Conservation (phyloP, 768 basidiomycete species). For the Boletus edulis region DNA sequence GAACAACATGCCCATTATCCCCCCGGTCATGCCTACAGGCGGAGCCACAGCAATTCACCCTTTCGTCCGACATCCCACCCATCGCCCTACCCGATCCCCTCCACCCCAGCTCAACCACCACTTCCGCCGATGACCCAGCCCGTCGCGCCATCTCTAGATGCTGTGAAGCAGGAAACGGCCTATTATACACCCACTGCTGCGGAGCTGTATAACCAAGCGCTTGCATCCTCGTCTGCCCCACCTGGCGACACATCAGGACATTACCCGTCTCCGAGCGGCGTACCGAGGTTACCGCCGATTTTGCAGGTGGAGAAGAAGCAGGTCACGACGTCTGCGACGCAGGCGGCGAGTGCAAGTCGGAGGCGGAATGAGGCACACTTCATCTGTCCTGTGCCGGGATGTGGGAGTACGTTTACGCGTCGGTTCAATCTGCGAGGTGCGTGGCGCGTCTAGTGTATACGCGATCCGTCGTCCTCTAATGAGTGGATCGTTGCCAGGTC, state of each 20-base stretch:
- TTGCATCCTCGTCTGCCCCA: conserved; percentile 30
- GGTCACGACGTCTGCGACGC: conserved; percentile 93
- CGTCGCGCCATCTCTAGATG: conserved; percentile 19
- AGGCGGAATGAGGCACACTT: conserved; percentile 91
- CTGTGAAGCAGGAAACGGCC: conserved; percentile 40
- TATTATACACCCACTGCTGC: conserved; percentile 53
- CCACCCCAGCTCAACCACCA: conserved; percentile 28
- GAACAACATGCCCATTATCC: conserved; percentile 36
- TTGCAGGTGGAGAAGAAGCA: conserved; percentile 91
- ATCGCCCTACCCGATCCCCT: conserved; percentile 38
- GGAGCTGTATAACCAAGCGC: conserved; percentile 51
- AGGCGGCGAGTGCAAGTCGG: conserved; percentile 86
- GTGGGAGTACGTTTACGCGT: conserved; percentile 96
- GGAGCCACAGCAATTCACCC: conserved; percentile 32
- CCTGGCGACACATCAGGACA: conserved; percentile 24
- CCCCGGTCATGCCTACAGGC: conserved; percentile 32
- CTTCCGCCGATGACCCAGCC: conserved; percentile 27
- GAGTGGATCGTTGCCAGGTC: conserved; percentile 48
- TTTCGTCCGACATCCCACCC: conserved; percentile 39
- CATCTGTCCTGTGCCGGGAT: conserved; percentile 90
- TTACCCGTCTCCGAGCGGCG: conserved; percentile 29
- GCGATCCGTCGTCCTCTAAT: conserved; percentile 9
- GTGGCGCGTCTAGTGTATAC: conserved; percentile 8
- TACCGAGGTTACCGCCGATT: conserved; percentile 74
- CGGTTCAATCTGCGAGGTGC: conserved; percentile 84